These are phyloP conservation scores for Phyllachora maydis DNA, from an alignment of 2,329 filamentous ascomycete genomes.

Conservation along the genomic window DNA sequence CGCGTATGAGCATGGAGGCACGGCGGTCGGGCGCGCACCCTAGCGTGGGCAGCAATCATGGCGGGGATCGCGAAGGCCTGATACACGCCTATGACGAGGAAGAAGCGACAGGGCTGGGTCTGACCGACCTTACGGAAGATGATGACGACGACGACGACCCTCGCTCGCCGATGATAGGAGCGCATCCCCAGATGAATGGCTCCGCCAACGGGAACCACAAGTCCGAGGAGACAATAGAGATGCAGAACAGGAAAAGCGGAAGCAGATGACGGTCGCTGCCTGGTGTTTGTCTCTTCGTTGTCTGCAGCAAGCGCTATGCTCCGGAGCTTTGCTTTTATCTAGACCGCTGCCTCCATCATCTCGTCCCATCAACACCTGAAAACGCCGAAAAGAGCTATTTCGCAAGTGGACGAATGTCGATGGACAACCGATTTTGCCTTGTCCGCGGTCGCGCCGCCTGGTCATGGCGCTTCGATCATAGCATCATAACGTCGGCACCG, in stretches of 20 bases:
- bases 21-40: conserved; percentile 50
- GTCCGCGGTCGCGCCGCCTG: too few species aligned
- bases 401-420: too few species aligned
- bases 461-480: too few species aligned
- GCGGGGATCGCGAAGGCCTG: conserved; percentile 57
- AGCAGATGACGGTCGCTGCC: too few species aligned
- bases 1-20: conserved; percentile 81
- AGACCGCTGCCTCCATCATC: too few species aligned
- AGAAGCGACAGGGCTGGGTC: conserved; percentile 48
- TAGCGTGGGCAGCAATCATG: conserved; percentile 42
- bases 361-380: too few species aligned
- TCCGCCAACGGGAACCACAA: conserved; percentile 17
- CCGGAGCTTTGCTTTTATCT: too few species aligned
- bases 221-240: conserved; percentile 20
- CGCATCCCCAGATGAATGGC: conserved; percentile 13
- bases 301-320: too few species aligned
- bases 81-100: conserved; percentile 86
- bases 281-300: too few species aligned
- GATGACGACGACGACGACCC: conserved; percentile 36
- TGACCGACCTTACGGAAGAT: conserved; percentile 63
- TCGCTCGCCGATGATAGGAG: conserved; percentile 14
- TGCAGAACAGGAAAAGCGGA: conserved; percentile 27
- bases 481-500: too few species aligned
- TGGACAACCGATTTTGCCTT: too few species aligned
- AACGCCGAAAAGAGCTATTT: too few species aligned